phyloP scores from a whole-genome alignment of 2,329 filamentous ascomycete species.

The Taxawa tesnikishii region DNA sequence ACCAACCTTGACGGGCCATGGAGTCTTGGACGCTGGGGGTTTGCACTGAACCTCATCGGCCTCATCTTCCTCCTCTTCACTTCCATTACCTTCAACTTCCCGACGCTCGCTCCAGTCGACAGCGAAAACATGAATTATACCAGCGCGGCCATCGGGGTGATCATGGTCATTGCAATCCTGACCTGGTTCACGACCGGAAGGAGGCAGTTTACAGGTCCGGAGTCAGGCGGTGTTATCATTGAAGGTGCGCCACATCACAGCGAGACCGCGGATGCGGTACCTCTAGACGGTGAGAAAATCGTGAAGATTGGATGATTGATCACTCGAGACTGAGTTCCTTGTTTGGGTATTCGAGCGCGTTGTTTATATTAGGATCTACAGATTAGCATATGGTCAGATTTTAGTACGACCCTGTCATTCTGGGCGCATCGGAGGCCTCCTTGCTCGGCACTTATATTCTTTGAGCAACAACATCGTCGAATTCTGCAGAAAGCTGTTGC shows the following conservation, averaged over 20 bases:
- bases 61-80: conserved; percentile 42
- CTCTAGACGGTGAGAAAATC: not conserved
- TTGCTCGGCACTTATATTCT: too few relatives aligned
- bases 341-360: too few relatives aligned
- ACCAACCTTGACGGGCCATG: conserved; percentile 28
- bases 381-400: too few relatives aligned
- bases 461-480: too few relatives aligned
- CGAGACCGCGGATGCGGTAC: not conserved
- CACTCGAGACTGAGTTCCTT: too few relatives aligned
- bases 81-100: conserved; percentile 45
- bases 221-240: conserved; percentile 8
- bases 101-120: conserved; percentile 36
- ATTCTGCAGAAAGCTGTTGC: too few relatives aligned
- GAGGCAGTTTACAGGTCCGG: conserved; percentile 38
- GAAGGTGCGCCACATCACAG: conserved; percentile 2
- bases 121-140: conserved; percentile 48
- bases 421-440: too few relatives aligned
- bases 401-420: too few relatives aligned
- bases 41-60: conserved; percentile 36
- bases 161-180: conserved; percentile 36
- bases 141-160: conserved; percentile 41
- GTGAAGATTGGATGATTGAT: not conserved
- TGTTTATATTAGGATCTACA: too few relatives aligned
- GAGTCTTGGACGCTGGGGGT: conserved; percentile 31
- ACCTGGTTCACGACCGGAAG: conserved; percentile 41